Base-by-base conservation (phyloP, 2,329 filamentous ascomycete genomes). In the Botrytis sinoallii region DNA sequence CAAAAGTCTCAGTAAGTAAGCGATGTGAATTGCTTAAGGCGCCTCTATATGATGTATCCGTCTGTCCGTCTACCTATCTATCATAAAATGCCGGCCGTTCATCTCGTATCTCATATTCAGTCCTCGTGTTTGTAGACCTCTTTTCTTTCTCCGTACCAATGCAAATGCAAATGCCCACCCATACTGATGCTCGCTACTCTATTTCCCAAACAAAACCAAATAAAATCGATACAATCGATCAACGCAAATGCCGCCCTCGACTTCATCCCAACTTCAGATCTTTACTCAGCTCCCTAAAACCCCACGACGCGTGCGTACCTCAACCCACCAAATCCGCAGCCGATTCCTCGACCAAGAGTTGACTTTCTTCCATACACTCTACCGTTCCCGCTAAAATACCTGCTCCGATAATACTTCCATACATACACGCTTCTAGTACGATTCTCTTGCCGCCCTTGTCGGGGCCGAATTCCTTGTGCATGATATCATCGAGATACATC, bases 381-480 rank as follows among this genome's bases (percentile, higher is more conserved):
- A 79, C 78, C 14, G 79, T 79, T 10, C 76, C 88, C 38, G 87
- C 88, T 73, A 91, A 80, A 52, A 91, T 89, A 0, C 88, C 89
- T 0, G 89, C 89, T 12, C 89, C 89, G 20, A 85, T 88, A 73
- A 90, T 88, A 16, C 88, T 89, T 20, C 89, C 89, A 74, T 90
- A 87, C 76, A 90, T 88, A 76, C 88, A 90, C 14, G 88, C 86
- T 66, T 82, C 85, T 71, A 90, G 78, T 9, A 85, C 81, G 2
- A 90, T 83, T 74, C 83, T 83, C 2, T 83, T 83, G 3, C 81
- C 78, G 14, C 77, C 61, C 8, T 74, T 40, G 1, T 77, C 75
- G 29, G 79, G 80, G 67, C 79, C 80, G 70, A 85, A 85, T 69
- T 86, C 84, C 42, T 79, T 75, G 25, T 78, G 77, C 70, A 89